Evolutionary conservation across 768 basidiomycete species (phyloP).

Genomic region (Ramaria sp.): DNA sequence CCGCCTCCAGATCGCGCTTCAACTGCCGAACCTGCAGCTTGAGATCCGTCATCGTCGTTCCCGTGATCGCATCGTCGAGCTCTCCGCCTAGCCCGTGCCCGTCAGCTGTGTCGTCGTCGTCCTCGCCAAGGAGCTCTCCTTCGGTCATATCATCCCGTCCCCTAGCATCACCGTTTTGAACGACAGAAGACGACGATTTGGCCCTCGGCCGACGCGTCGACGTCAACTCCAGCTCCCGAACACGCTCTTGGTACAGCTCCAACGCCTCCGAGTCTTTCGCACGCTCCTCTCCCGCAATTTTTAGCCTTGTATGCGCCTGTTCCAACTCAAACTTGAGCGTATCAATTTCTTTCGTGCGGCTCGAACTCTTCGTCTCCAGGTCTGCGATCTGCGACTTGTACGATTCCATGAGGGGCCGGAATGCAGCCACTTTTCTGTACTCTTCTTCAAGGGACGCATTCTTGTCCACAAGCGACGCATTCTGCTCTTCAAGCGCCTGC

Average conservation of each 20-base stretch:
- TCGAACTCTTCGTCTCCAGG: conserved; percentile 60
- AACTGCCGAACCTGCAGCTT: conserved; percentile 80
- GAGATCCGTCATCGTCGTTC: conserved; percentile 84
- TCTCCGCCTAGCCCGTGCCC: conserved; percentile 68
- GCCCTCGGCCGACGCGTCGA: conserved; percentile 37
- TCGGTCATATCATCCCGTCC: conserved; percentile 25
- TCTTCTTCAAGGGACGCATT: conserved; percentile 91
- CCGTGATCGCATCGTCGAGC: conserved; percentile 74
- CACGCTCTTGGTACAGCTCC: conserved; percentile 82
- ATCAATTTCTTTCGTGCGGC: conserved; percentile 61
- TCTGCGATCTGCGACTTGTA: conserved; percentile 82
- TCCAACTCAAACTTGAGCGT: conserved; percentile 67
- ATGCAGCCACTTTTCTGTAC: conserved; percentile 73
- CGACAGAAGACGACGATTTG: conserved; percentile 18
- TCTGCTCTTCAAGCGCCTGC: conserved; percentile 85
- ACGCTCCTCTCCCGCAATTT: conserved; percentile 57
- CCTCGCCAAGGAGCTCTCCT: conserved; percentile 34
- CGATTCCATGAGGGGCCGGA: conserved; percentile 84
- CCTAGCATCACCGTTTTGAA: conserved; percentile 15
- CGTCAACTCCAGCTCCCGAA: conserved; percentile 74
- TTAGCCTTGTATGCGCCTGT: conserved; percentile 57
- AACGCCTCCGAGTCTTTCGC: conserved; percentile 74
- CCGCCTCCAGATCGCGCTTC: conserved; percentile 66
- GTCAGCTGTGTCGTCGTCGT: conserved; percentile 26
- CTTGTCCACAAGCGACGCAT: conserved; percentile 82